phyloP scores from a whole-genome alignment of 805 yeast genomes.

The Cyberlindnera galapagoensis region DNA sequence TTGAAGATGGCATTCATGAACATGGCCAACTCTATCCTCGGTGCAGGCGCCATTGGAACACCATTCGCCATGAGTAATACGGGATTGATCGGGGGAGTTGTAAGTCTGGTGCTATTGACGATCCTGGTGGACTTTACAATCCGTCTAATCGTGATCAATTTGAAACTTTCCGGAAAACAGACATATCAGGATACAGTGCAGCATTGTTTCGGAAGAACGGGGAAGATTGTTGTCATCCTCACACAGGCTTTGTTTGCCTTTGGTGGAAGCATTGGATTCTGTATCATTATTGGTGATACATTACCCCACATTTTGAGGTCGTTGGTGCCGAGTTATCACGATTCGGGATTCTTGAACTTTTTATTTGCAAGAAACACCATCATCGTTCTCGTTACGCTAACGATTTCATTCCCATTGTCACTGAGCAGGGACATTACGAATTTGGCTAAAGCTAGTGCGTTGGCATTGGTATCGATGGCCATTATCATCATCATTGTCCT shows the following conservation, averaged over 20 bases:
- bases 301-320: slow-evolving; percentile 82
- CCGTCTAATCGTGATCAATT: slow-evolving; percentile 71
- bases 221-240: slow-evolving; percentile 58
- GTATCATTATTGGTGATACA: slow-evolving; percentile 92
- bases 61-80: slow-evolving; percentile 81
- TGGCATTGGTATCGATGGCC: slow-evolving; percentile 81
- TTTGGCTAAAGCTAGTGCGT: slow-evolving; percentile 78
- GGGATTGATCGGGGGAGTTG: slow-evolving; percentile 69
- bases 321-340: slow-evolving; percentile 40
- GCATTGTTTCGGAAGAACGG: slow-evolving; percentile 69
- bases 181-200: slow-evolving; percentile 84
- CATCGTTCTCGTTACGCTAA: slow-evolving; percentile 60
- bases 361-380: slow-evolving; percentile 62
- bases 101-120: slow-evolving; percentile 55
- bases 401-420: slow-evolving; percentile 78
- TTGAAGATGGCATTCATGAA: slow-evolving; percentile 92
- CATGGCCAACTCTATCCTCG: slow-evolving; percentile 92
- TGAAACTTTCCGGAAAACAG: slow-evolving; percentile 66
- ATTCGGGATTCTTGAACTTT: slow-evolving; percentile 38
- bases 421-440: slow-evolving; percentile 75
- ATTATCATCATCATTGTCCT: slow-evolving; percentile 71
- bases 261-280: slow-evolving; percentile 92
- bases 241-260: slow-evolving; percentile 88
- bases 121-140: slow-evolving; percentile 84
- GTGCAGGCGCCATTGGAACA: slow-evolving; percentile 94